Percentiles rank a stretch among this genome's conserved stretches.
These are phyloP conservation scores for Phytophthora sp. DNA, from an alignment of 352 stramenopile species.

Conservation along the genomic window DNA sequence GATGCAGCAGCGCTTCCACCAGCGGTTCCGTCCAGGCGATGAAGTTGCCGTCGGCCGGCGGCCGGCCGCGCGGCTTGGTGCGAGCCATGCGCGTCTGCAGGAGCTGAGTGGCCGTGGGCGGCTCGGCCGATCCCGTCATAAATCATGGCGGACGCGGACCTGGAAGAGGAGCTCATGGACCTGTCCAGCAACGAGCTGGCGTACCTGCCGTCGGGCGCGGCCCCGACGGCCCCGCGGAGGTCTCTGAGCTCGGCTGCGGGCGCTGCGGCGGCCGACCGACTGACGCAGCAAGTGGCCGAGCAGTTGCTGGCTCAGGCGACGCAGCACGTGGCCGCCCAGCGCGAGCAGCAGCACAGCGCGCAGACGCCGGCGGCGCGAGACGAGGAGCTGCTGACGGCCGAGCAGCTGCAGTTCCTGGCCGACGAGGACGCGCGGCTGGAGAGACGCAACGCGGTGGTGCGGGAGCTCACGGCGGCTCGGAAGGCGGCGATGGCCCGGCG, in stretches of 20 bases:
- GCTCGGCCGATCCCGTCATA: too few relatives aligned
- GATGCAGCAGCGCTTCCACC: slow-evolving; percentile 14
- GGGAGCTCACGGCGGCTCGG: slow-evolving; percentile 14
- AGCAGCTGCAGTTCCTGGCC: slow-evolving; percentile 19
- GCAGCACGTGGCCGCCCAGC: slow-evolving; percentile 7
- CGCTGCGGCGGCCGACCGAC: neutral
- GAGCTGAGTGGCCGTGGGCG: too few relatives aligned
- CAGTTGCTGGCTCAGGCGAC: slow-evolving; percentile 12
- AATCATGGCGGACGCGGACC: slow-evolving; percentile 24
- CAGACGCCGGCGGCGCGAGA: neutral
- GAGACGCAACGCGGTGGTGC: slow-evolving; percentile 15
- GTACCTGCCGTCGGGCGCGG: slow-evolving; percentile 47
- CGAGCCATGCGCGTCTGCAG: too few relatives aligned
- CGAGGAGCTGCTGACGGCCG: slow-evolving; percentile 13
- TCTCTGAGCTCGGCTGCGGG: neutral
- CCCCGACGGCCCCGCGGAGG: neutral
- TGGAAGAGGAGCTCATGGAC: slow-evolving; percentile 74
- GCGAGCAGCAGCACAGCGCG: neutral
- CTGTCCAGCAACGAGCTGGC: slow-evolving; percentile 60
- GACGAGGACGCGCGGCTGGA: slow-evolving; percentile 28
- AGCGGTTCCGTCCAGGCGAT: slow-evolving; percentile 24
- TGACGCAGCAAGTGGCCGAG: slow-evolving; percentile 19
- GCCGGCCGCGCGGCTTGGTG: slow-evolving; percentile 20
- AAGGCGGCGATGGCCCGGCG: neutral
- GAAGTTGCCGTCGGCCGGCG: slow-evolving; percentile 22